Evolutionary conservation across 306 rosid species (phyloP).

Genomic region (Fragaria nilgerrensis): DNA sequence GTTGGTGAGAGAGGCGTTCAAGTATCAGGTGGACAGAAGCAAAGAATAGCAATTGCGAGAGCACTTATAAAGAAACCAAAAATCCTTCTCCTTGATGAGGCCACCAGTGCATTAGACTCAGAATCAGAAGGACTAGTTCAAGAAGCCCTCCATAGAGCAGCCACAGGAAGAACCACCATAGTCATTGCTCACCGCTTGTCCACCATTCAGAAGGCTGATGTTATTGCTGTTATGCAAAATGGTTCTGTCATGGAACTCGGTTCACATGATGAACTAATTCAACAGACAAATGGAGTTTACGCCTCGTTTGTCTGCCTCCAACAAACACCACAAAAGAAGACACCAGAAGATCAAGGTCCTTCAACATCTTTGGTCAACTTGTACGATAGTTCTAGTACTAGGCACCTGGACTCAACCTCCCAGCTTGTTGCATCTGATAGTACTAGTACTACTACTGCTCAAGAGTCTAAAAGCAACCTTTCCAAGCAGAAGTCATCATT

Average conservation of each 20-base stretch:
- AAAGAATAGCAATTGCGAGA: slow-evolving; percentile 62
- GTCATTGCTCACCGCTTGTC: slow-evolving; percentile 62
- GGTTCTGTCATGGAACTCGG: slow-evolving; percentile 40
- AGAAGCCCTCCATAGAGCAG: slow-evolving; percentile 45
- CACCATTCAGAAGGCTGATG: slow-evolving; percentile 48
- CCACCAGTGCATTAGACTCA: slow-evolving; percentile 64
- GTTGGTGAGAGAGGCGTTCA: slow-evolving; percentile 62
- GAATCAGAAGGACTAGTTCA: slow-evolving; percentile 58
- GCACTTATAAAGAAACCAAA: slow-evolving; percentile 51
- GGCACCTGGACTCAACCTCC: background rate
- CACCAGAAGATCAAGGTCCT: background rate
- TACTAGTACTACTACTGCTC: background rate
- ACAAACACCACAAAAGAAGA: slow-evolving; percentile 5
- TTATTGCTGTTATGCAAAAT: slow-evolving; percentile 31
- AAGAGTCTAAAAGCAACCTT: background rate
- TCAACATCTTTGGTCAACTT: background rate
- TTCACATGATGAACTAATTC: slow-evolving; percentile 34
- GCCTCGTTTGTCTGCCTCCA: slow-evolving; percentile 32
- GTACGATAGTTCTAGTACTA: background rate
- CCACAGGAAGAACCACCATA: slow-evolving; percentile 48
- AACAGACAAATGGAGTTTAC: slow-evolving; percentile 24
- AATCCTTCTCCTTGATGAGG: slow-evolving; percentile 59
- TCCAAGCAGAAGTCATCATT: slow-evolving; percentile 12
- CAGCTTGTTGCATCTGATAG: background rate
- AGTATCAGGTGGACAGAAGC: slow-evolving; percentile 69